phyloP scores from a whole-genome alignment of 345 rosid species.

The Eucalyptus cladocalyx region DNA sequence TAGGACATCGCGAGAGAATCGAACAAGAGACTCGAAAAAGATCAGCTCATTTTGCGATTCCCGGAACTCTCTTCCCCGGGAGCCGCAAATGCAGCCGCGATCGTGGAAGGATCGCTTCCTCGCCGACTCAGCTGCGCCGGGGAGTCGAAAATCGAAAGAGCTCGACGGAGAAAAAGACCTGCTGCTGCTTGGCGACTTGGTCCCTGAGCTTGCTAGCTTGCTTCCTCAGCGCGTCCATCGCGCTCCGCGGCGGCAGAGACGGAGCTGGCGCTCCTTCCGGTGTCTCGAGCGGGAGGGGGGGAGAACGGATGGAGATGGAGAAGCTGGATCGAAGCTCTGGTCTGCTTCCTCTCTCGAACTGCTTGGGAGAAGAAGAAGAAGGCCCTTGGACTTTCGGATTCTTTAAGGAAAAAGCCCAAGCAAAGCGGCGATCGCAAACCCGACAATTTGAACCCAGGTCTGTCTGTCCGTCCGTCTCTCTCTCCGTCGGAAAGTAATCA shows the following conservation, averaged over 20 bases:
- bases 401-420: background rate
- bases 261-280: background rate
- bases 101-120: background rate
- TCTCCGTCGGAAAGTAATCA: background rate
- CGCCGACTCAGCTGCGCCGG: background rate
- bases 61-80: background rate
- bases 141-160: background rate
- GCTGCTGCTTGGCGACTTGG: constrained; percentile 94
- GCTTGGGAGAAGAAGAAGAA: background rate
- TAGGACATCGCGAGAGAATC: background rate
- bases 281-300: background rate
- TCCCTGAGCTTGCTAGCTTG: constrained; percentile 93
- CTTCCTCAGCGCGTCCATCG: constrained; percentile 82
- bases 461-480: background rate
- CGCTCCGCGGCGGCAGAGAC: background rate
- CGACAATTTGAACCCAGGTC: background rate
- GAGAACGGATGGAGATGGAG: background rate
- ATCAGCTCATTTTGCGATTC: background rate
- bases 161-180: constrained; percentile 10
- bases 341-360: background rate
- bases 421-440: background rate
- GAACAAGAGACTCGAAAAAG: background rate
- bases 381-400: background rate
- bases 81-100: background rate
- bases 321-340: background rate